These are phyloP conservation scores for Claviceps sp. DNA, from an alignment of 2,329 filamentous ascomycete species.

Conservation along the genomic window DNA sequence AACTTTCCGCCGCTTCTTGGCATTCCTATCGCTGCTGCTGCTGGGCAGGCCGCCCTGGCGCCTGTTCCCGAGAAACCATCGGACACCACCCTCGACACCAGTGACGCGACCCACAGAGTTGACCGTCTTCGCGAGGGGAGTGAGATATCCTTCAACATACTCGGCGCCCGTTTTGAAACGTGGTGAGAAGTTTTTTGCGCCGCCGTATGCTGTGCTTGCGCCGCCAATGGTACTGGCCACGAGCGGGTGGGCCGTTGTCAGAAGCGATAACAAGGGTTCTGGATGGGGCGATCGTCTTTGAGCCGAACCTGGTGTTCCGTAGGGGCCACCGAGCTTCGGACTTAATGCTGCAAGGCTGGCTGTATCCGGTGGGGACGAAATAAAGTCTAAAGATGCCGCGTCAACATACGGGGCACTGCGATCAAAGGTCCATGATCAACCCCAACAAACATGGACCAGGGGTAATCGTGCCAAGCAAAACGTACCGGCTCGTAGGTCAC, in stretches of 20 bases:
- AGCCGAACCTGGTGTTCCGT: constrained; percentile 2
- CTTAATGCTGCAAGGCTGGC: constrained; percentile 27
- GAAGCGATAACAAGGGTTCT: constrained; percentile 72
- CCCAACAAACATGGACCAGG: neutral
- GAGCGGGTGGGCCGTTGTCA: constrained; percentile 79
- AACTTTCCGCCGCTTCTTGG: constrained; percentile 46
- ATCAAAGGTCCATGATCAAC: neutral
- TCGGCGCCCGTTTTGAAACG: constrained; percentile 81
- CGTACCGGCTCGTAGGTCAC: constrained; percentile 55
- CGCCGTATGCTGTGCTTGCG: constrained; percentile 73
- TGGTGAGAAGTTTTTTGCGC: constrained; percentile 81
- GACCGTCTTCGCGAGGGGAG: constrained; percentile 75
- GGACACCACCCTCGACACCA: constrained; percentile 73
- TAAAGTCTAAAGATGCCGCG: constrained; percentile 38
- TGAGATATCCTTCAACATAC: constrained; percentile 78
- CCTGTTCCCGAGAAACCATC: constrained; percentile 62
- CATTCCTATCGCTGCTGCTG: constrained; percentile 22
- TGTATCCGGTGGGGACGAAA: constrained; percentile 45
- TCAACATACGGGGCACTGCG: neutral
- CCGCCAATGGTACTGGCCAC: constrained; percentile 75
- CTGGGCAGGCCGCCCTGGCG: constrained; percentile 36
- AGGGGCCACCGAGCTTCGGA: constrained; percentile 11
- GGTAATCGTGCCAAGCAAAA: neutral
- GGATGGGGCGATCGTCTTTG: constrained; percentile 33
- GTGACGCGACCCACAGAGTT: constrained; percentile 72